phyloP scores from a whole-genome alignment of 148 eudicot species.

The Simmondsia chinensis region DNA sequence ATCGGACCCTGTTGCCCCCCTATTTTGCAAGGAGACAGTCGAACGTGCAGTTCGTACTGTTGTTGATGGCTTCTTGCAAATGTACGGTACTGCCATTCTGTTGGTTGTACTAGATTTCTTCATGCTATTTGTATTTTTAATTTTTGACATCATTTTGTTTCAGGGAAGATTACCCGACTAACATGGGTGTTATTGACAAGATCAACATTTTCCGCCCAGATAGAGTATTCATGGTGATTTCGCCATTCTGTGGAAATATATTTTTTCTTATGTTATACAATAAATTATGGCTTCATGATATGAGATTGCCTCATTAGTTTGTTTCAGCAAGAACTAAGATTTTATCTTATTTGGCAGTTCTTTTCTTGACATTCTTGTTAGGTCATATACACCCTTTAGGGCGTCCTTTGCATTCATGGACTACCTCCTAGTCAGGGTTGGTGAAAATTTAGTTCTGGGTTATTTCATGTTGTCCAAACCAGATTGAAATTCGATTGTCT shows the following conservation, averaged over 20 bases:
- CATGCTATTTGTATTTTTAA: constrained; percentile 1
- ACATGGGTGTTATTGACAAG: constrained; percentile 63
- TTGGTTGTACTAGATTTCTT: constrained; percentile 3
- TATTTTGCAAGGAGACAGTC: constrained; percentile 51
- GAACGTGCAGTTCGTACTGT: constrained; percentile 66
- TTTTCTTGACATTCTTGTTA: no score
- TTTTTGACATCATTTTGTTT: constrained; percentile 2
- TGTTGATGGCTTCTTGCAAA: constrained; percentile 90
- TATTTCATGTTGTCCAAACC: no score
- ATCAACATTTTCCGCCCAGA: constrained; percentile 86
- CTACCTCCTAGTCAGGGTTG: no score
- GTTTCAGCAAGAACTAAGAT: no score
- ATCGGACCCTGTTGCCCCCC: constrained; percentile 57
- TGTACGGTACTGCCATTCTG: constrained; percentile 27
- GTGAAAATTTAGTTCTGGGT: no score
- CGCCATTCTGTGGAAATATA: neutral
- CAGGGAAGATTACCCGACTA: constrained; percentile 48
- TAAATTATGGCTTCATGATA: no score
- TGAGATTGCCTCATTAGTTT: no score
- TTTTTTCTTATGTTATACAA: no score
- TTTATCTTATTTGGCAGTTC: no score
- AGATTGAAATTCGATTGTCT: no score
- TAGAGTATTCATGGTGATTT: constrained; percentile 83
- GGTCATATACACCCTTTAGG: no score
- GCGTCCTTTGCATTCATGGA: no score